Evolutionary conservation across 805 yeast genomes (phyloP), one percentile per base, ranked within the genome.

Genomic region (Pichia occidentalis): DNA sequence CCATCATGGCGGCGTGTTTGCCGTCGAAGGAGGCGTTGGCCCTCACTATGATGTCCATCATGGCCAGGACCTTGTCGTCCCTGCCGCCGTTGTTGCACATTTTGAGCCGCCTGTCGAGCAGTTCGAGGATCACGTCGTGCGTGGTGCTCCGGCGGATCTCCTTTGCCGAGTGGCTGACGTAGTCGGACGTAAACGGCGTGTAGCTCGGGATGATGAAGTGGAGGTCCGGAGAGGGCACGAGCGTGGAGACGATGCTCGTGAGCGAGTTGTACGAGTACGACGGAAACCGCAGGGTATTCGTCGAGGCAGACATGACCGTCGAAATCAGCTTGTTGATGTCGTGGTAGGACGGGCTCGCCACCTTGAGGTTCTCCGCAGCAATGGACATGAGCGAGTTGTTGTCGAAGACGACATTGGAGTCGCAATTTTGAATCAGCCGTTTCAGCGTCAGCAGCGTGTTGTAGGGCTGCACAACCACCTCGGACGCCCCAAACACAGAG

Each of bases 381-480:
- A 87, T 73, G 16, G 79, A 65, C 50, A 79, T 68, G 36, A 92
- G 61, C 0, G 97, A 88, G 44, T 82, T 85, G 59, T 92, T 92
- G 56, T 92, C 97, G 52, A 88, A 81, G 5, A 90, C 92, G n/a
- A 86, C 69, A 30, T 85, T 80, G 4, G 44, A 40, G 57, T 92
- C 96, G 29, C 95, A 84, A 50, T 74, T 75, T 47, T 86, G 92
- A 5, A 85, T 80, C 43, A 92, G 67, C 48, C 97, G 65, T 55
- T 78, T 77, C 49, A 94, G 66, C 0, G 98, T 80, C 37, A 92
- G 62, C 16, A 92, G 69, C 0, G 95, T 80, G 57, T 92, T 92
- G 60, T 92, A 92, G 0, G 98, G 97, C 56, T 92, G 97, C 4
- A 94, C 96, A 14, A 94, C 97, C n/a, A 88, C 97, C 51, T 90